Evolutionary conservation across 1,284 basidiomycete genomes (phyloP).

Genomic region (Coriolopsis trogii): DNA sequence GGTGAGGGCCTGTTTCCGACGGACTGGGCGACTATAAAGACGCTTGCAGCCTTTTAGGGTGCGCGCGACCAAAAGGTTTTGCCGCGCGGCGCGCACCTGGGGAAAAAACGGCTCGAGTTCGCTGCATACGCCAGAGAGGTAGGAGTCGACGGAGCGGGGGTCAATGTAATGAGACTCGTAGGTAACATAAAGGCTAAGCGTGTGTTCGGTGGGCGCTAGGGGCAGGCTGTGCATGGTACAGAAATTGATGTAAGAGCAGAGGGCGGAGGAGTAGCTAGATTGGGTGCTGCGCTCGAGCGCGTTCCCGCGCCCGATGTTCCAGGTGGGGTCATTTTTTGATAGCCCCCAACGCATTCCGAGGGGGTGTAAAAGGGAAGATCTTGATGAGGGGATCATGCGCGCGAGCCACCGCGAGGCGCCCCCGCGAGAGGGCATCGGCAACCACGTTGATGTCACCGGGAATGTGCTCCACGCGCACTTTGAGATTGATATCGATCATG

Average conservation of each 20-base stretch:
- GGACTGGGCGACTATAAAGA: constrained; percentile 11
- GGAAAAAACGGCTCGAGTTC: constrained; percentile 42
- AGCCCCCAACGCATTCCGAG: constrained; percentile 7
- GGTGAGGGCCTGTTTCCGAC: constrained; percentile 33
- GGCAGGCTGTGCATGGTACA: constrained; percentile 35
- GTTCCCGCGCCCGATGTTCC: constrained; percentile 31
- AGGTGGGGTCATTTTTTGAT: background rate
- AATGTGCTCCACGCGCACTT: constrained; percentile 32
- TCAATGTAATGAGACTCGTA: constrained; percentile 44
- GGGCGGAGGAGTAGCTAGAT: constrained; percentile 35
- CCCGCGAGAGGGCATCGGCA: constrained; percentile 31
- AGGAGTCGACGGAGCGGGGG: constrained; percentile 39
- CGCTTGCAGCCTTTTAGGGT: constrained; percentile 38
- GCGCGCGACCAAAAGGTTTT: constrained; percentile 31
- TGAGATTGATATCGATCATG: constrained; percentile 22
- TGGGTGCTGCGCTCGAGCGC: constrained; percentile 35
- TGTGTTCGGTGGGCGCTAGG: constrained; percentile 37
- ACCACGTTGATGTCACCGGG: constrained; percentile 26
- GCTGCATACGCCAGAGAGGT: constrained; percentile 45
- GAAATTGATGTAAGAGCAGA: constrained; percentile 44
- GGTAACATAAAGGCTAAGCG: constrained; percentile 38
- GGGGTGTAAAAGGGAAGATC: constrained; percentile 5
- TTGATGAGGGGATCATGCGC: background rate
- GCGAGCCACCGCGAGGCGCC: constrained; percentile 13
- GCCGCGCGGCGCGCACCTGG: constrained; percentile 29